These are phyloP conservation scores for Phyllosticta citribraziliensis DNA, from an alignment of 2,329 filamentous ascomycete genomes.

Conservation along the genomic window DNA sequence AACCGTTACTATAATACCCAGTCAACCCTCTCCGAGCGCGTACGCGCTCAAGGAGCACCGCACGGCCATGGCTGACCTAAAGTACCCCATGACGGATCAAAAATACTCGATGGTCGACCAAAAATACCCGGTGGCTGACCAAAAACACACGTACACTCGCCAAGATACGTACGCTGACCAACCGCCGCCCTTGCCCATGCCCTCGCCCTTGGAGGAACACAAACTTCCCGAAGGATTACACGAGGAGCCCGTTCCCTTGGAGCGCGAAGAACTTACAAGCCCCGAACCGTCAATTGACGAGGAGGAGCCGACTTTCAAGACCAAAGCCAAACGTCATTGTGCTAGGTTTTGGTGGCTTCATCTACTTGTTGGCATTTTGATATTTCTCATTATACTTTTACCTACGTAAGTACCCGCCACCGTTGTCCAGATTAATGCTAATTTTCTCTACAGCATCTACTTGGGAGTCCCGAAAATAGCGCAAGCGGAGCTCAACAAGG, in stretches of 20 bases:
- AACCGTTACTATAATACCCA: not conserved
- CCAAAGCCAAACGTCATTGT: slow-evolving; percentile 16
- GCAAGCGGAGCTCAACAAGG: slow-evolving; percentile 43
- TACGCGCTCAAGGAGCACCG: not conserved
- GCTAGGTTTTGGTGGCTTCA: slow-evolving; percentile 51
- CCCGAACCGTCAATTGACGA: not conserved
- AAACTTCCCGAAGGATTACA: not conserved
- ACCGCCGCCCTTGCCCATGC: not conserved
- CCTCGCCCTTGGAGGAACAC: not conserved
- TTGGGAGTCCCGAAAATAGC: slow-evolving; percentile 51
- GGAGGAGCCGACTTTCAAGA: slow-evolving; percentile 5
- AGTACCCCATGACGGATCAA: not conserved
- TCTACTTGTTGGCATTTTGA: slow-evolving; percentile 40
- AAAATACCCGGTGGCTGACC: not conserved
- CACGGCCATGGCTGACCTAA: not conserved
- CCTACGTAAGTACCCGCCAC: slow-evolving; percentile 45
- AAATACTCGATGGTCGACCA: not conserved
- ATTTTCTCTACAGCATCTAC: slow-evolving; percentile 37
- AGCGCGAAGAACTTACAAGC: not conserved
- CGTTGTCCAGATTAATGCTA: not conserved
- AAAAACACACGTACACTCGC: not conserved
- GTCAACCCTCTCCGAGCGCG: not conserved
- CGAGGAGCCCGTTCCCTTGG: not conserved
- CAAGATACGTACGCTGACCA: not conserved
- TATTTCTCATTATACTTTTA: slow-evolving; percentile 47